Evolutionary conservation across 805 yeast genomes (phyloP).

Genomic region (Komagataella pastoris): DNA sequence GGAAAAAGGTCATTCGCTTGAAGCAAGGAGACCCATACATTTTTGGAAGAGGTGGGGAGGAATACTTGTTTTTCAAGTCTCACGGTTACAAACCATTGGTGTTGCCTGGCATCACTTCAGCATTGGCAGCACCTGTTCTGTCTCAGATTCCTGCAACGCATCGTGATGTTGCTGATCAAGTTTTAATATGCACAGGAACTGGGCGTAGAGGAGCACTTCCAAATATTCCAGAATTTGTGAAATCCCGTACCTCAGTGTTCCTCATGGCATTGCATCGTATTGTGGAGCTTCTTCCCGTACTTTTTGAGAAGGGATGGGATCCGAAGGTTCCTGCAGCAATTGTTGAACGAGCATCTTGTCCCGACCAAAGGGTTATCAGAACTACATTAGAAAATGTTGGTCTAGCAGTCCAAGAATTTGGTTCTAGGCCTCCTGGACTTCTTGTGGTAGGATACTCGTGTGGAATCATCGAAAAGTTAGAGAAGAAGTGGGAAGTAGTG

Average conservation of each 20-base stretch:
- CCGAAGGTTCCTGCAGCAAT: constrained; percentile 65
- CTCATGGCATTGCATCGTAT: constrained; percentile 83
- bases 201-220: constrained; percentile 83
- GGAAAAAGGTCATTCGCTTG: constrained; percentile 71
- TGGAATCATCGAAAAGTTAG: constrained; percentile 25
- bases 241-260: constrained; percentile 70
- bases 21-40: constrained; percentile 97
- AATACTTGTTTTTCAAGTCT: constrained; percentile 49
- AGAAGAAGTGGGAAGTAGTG: constrained; percentile 28
- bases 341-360: constrained; percentile 85
- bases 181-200: constrained; percentile 87
- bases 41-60: constrained; percentile 96
- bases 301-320: constrained; percentile 50
- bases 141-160: constrained; percentile 87
- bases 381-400: constrained; percentile 57
- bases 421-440: constrained; percentile 89
- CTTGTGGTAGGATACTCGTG: constrained; percentile 76
- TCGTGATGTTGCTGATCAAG: constrained; percentile 85
- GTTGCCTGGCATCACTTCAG: constrained; percentile 81
- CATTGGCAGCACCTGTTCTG: constrained; percentile 74
- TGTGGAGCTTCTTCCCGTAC: constrained; percentile 35
- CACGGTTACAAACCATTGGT: constrained; percentile 66
- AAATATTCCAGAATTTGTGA: constrained; percentile 57
- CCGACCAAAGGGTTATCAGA: constrained; percentile 78
- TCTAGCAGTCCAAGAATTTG: constrained; percentile 60